Conservation (phyloP, 257 asterid species). For the Solanum clarkiae region DNA sequence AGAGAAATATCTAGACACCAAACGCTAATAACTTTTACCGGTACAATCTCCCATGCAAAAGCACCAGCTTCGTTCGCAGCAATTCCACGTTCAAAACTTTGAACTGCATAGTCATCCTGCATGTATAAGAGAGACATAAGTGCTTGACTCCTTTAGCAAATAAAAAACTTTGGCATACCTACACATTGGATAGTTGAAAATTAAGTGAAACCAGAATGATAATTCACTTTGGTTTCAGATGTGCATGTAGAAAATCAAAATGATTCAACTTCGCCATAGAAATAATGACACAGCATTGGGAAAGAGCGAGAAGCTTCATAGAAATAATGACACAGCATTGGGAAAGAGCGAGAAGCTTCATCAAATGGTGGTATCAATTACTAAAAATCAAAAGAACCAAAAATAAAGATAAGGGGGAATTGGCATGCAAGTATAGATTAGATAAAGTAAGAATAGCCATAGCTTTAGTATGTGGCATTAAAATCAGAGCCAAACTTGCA, state of each 20-base stretch:
- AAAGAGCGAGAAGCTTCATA: not conserved
- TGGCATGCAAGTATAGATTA: not conserved
- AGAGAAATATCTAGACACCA: not conserved
- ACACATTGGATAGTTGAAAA: not conserved
- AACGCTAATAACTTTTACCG: conserved; percentile 35
- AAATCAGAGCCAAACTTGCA: not conserved
- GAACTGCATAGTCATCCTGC: conserved; percentile 85
- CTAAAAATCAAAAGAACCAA: not conserved
- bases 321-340: not conserved
- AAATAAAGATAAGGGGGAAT: not conserved
- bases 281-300: not conserved
- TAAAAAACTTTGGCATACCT: not conserved
- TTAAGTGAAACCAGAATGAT: not conserved
- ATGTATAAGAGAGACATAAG: not conserved
- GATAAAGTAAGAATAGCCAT: not conserved
- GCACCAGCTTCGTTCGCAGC: conserved; percentile 86
- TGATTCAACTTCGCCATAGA: not conserved
- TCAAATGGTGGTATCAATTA: not conserved
- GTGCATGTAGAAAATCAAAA: not conserved
- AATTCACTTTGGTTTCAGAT: not conserved
- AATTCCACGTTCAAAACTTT: conserved; percentile 94
- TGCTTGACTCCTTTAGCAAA: not conserved
- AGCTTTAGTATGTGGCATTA: not conserved
- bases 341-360: not conserved
- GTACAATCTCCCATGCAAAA: conserved; percentile 89